Conservation (phyloP, 371 early-diverging fungal species). For the Mucor saturninus region DNA sequence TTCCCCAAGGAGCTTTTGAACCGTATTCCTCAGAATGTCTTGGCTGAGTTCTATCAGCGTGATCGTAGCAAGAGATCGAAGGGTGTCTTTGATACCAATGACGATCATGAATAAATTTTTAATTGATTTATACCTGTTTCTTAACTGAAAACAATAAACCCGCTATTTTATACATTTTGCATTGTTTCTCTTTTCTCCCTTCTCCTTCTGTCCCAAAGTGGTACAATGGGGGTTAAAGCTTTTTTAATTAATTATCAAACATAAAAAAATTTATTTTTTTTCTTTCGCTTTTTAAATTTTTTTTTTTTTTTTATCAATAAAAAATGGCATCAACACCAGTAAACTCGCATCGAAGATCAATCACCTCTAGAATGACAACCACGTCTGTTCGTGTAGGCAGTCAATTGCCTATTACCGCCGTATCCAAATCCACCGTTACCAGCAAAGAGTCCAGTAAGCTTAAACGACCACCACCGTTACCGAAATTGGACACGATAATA, state of each 20-base stretch:
- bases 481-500: background rate
- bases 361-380: constrained; percentile 7
- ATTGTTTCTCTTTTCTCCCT: constrained; percentile 2
- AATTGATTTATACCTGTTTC: background rate
- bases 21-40: constrained; percentile 97
- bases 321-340: constrained; percentile 9
- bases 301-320: background rate
- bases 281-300: constrained; percentile 1
- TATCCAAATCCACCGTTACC: background rate
- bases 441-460: background rate
- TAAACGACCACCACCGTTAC: background rate
- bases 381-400: constrained; percentile 18
- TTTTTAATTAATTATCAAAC: constrained; percentile 1
- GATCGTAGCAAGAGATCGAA: constrained; percentile 69
- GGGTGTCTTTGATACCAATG: constrained; percentile 55
- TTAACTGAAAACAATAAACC: too few relatives aligned
- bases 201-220: background rate
- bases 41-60: constrained; percentile 95
- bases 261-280: background rate
- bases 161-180: too few relatives aligned
- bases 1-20: constrained; percentile 99
- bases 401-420: background rate
- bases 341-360: constrained; percentile 4
- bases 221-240: background rate
- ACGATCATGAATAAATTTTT: constrained; percentile 34